Evolutionary conservation across 2,329 filamentous ascomycete species (phyloP).

Genomic region (Sphaerulina musiva): DNA sequence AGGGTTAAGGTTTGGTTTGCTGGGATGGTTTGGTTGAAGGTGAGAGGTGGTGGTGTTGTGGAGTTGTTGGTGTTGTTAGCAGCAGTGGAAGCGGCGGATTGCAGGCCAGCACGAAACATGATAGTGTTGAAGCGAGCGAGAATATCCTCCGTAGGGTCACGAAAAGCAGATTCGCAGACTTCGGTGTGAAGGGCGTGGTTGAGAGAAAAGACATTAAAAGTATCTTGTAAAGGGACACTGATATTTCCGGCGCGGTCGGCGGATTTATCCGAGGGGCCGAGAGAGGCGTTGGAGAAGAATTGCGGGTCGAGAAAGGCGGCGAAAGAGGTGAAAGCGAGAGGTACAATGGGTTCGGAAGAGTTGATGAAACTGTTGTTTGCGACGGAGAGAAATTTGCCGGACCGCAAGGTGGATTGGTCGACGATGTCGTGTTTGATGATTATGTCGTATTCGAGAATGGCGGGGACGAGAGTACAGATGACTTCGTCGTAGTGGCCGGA

Average conservation of each 20-base stretch:
- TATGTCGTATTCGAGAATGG: background rate
- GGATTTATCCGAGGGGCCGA: background rate
- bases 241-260: background rate
- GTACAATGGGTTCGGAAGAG: background rate
- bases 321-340: background rate
- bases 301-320: background rate
- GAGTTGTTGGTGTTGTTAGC: background rate
- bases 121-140: background rate
- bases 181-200: background rate
- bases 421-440: background rate
- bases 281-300: background rate
- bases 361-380: slow-evolving; percentile 11
- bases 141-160: background rate
- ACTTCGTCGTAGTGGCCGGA: slow-evolving; percentile 2
- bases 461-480: slow-evolving; percentile 6
- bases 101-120: background rate
- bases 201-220: background rate
- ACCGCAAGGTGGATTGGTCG: background rate
- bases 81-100: background rate
- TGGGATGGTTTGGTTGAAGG: background rate
- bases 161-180: background rate
- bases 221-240: background rate
- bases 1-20: background rate
- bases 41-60: background rate
- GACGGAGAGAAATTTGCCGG: background rate